Base-by-base conservation (phyloP, 2,329 filamentous ascomycete species). In the Penicillium sp. region DNA sequence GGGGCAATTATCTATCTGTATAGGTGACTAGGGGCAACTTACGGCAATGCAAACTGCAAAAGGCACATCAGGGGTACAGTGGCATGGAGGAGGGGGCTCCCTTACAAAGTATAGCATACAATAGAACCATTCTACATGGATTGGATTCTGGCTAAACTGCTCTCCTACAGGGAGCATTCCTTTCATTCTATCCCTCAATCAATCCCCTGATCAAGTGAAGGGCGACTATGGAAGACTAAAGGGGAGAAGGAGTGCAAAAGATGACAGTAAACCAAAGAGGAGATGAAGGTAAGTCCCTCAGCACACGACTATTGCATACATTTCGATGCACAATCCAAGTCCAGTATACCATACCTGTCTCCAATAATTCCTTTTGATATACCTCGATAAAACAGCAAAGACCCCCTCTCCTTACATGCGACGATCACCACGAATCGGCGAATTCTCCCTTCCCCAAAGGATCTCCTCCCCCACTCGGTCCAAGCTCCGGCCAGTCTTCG, bases 401-500 rank as follows among this genome's bases (percentile, higher is more conserved):
- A n/a, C 30, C 35, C 51, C 19, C 38, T 35, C 63, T 58, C 63
- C 63, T 65, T 65, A 51, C 63, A 49, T 63, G n/a, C 33, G 47
- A 56, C 49, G 47, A 60, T 53, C 50, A 22, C 53, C 15, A 38
- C 53, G 17, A 51, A 54, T 62, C 63, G 60, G 63, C 60, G 60
- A 65, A 60, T 65, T 53, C 51, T 53, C 33, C 22, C 19, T 38
- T 5, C 19, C 12, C 33, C 35, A 24, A 35, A 37, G 19, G 19
- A 37, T 53, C 35, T 28, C 13, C 35, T 19, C 42, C 59, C 38
- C 56, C 56, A 57, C 53, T 49, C 24, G 30, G 35, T 59, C 24
- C 12, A 28, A 60, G 49, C 56, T 61, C 49, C 26, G 50, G 38
- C 22, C 12, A 42, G 37, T 53, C 33, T 13, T 53, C 49, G 28